Evolutionary conservation across 305 asterid species (phyloP), one percentile per base, ranked within the genome.

Genomic region (Solanum hybrid): DNA sequence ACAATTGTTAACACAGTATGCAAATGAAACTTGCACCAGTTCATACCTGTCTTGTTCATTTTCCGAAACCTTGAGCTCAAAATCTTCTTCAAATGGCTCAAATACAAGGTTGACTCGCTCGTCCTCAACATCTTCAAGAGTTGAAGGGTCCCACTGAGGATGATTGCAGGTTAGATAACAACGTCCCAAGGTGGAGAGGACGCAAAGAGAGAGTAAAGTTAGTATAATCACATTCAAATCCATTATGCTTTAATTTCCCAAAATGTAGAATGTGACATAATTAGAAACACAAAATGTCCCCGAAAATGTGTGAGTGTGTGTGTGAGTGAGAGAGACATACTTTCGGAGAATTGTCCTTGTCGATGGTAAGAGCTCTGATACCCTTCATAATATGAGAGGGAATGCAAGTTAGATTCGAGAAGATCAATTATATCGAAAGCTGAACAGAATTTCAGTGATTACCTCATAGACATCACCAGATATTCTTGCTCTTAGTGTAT

Each of bases 401-500:
- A 35, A 76, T 46, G 90, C 11, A 57, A 12, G 11, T 77, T 31
- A 51, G 79, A 88, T 14, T 39, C 39, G 4, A 12, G 24, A 13
- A 42, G 42, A 88, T 74, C 24, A 84, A 16, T 12, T 84, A 84
- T 42, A 36, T 29, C 7, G 11, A 51, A 84, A 84, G 26, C 74
- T 84, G 31, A 84, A 31, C 40, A 29, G 40, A 0, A 46, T 31
- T 31, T 51, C 26, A 20, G 83, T 39, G 20, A 71, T 90, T 93
- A 97, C 99, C 99, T 97, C 99, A 86, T 96, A 97, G 87, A 97
- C 97, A 90, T 97, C 98, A 83, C 92, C 92, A 35, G 99, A 96
- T 90, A 95, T 93, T 88, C 89, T 87, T 1, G 92, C 37, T 42
- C 98, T 92, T 67, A 97, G 96, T 84, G 94, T 95, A 89, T 95